Base-by-base conservation (phyloP, 176 grass and related monocot genomes). In the Phyllostachys edulis region DNA sequence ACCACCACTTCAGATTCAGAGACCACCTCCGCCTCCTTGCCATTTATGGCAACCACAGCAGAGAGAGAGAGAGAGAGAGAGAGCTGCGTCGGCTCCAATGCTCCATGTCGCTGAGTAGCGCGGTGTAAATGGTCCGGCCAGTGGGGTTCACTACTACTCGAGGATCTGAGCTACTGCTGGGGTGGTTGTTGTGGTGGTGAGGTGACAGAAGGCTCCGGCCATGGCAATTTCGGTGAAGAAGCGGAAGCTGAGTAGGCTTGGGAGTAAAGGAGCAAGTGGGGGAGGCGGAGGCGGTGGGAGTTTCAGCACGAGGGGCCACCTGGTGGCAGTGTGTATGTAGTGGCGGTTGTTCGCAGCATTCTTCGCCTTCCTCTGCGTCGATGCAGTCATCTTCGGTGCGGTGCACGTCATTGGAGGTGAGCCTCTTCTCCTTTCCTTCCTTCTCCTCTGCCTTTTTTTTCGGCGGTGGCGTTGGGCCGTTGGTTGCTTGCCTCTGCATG, bases 331-430 rank as follows among this genome's bases (percentile, higher is more conserved):
- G n/a, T n/a, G 45, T 34, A 26, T 51, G 69, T 85, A 65, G 84
- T 73, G 67, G 84, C 61, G 75, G 44, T 18, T 90, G 9, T 87
- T 87, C 80, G 51, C 62, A n/a, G 80, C 85, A 62, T 73, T 90
- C 41, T 80, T 90, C 75, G 80, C 69, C 12, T 87, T 90, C 89
- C 80, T 90, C 2, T 84, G 85, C 89, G 61, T 62, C 42, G 80
- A 67, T 34, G 42, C 71, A 5, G 80, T 90, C 24, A 36, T 80
- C 32, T 78, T 90, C 23, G 80, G 61, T 51, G 85, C 75, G 42
- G 80, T 79, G 14, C 89, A 90, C 75, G 80, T 79, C 85, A 90
- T 90, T 84, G 89, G 89, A 80, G 89, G 89, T 90, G 84, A 87
- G 75, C 51, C 32, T 42, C 17, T 34, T 23, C 7, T 21, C 72